Percentiles rank a stretch among this genome's conserved stretches.
Conservation (phyloP, 768 basidiomycete genomes). For the Candolleomyces aberdarensis region DNA sequence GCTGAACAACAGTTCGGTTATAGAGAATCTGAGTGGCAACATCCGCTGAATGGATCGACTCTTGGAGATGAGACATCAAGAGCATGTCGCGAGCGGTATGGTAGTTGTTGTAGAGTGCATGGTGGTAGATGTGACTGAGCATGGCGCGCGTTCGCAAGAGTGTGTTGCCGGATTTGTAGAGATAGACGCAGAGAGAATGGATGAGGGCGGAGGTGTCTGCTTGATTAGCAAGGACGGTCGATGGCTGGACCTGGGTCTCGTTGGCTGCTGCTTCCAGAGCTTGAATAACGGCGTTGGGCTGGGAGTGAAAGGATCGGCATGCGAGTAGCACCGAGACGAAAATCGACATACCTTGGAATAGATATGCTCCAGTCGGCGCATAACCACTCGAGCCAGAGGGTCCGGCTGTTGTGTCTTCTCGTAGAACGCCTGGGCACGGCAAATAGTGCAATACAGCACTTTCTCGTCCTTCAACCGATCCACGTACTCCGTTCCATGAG, state of each 20-base stretch:
- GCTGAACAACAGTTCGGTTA: conserved; percentile 95
- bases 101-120: conserved; percentile 95
- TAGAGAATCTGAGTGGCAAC: conserved; percentile 97
- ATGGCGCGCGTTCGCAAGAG: conserved; percentile 94
- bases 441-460: conserved; percentile 89
- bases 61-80: conserved; percentile 97
- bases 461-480: conserved; percentile 96
- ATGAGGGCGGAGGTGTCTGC: conserved; percentile 73
- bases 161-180: conserved; percentile 90
- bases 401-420: conserved; percentile 77
- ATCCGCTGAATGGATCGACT: conserved; percentile 93
- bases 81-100: conserved; percentile 97
- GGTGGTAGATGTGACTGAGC: conserved; percentile 96
- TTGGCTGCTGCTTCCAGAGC: conserved; percentile 78
- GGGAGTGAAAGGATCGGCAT: conserved; percentile 13
- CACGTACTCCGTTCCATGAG: conserved; percentile 98
- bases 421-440: conserved; percentile 89
- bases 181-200: conserved; percentile 83
- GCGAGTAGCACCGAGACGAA: neutral
- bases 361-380: conserved; percentile 95
- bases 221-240: conserved; percentile 54
- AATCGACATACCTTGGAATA: conserved; percentile 80
- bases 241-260: conserved; percentile 56
- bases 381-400: conserved; percentile 81
- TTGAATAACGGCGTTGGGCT: conserved; percentile 92